phyloP scores from a whole-genome alignment of 345 rosid species.

The Eutrema heterophyllum region DNA sequence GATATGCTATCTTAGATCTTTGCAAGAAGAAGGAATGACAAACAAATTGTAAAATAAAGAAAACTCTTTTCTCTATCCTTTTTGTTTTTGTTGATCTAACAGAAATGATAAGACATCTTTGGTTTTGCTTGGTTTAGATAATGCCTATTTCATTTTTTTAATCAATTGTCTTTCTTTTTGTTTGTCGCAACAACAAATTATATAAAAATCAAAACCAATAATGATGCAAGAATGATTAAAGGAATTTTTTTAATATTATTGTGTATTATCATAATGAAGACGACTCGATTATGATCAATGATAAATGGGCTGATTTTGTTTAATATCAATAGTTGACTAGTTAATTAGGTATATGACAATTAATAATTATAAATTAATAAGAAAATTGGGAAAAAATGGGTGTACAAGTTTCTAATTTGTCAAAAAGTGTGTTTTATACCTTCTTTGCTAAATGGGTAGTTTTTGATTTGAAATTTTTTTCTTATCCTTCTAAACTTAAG shows the following conservation, averaged over 20 bases:
- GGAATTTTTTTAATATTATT: background rate
- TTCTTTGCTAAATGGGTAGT: no score
- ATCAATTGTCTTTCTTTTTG: background rate
- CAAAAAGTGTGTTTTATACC: no score
- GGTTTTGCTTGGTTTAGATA: background rate
- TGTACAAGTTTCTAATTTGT: no score
- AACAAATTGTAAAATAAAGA: background rate
- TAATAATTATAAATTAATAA: no score
- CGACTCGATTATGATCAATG: background rate
- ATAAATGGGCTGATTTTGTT: no score
- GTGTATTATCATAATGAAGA: background rate
- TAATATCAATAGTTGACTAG: no score
- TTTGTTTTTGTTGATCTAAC: background rate
- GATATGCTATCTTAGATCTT: background rate
- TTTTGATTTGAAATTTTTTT: no score
- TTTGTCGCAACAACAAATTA: background rate
- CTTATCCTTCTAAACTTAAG: no score
- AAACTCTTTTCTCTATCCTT: background rate
- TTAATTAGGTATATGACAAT: no score
- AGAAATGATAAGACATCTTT: background rate
- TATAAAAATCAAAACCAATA: background rate
- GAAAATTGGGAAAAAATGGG: no score
- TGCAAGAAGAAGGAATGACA: background rate
- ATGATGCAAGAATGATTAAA: slow-evolving; percentile 8
- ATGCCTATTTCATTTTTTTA: background rate